phyloP scores from a whole-genome alignment of 805 yeast species.

The Wickerhamomyces pijperi region DNA sequence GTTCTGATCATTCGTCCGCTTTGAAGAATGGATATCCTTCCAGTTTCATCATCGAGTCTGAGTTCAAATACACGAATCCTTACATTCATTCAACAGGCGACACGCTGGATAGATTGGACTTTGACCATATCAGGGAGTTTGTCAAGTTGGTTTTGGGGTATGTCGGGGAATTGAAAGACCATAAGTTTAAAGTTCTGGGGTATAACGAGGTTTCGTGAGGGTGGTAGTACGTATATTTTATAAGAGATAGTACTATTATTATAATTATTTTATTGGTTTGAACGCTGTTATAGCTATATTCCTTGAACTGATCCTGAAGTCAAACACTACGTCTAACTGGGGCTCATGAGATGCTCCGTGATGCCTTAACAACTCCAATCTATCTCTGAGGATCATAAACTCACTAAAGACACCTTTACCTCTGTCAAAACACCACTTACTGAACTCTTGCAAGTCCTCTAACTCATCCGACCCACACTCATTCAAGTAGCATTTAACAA shows the following conservation, averaged over 20 bases:
- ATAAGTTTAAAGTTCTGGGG: conserved; percentile 14
- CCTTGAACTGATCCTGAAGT: conserved; percentile 4
- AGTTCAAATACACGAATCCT: conserved; percentile 49
- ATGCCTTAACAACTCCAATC: neutral
- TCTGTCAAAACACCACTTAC: conserved; percentile 1
- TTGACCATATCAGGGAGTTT: conserved; percentile 73
- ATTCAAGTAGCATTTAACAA: neutral
- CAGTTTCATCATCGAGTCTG: conserved; percentile 72
- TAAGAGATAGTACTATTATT: no score
- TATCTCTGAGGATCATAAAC: conserved; percentile 3
- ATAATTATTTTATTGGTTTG: no score
- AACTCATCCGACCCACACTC: neutral
- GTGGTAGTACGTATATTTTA: no score
- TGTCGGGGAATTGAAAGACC: conserved; percentile 53
- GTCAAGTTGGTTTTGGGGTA: conserved; percentile 67
- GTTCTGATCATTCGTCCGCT: conserved; percentile 90
- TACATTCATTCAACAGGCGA: conserved; percentile 72
- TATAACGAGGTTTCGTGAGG: no score
- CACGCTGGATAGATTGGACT: conserved; percentile 69
- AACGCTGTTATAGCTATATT: conserved; percentile 1
- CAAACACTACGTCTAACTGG: neutral
- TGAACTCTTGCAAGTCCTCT: neutral
- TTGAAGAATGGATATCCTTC: conserved; percentile 75
- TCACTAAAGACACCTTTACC: conserved; percentile 1
- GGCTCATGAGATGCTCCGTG: no score